Evolutionary conservation across 768 basidiomycete species (phyloP), one percentile per base, ranked within the genome.

Genomic region (Mycena rebaudengoi): DNA sequence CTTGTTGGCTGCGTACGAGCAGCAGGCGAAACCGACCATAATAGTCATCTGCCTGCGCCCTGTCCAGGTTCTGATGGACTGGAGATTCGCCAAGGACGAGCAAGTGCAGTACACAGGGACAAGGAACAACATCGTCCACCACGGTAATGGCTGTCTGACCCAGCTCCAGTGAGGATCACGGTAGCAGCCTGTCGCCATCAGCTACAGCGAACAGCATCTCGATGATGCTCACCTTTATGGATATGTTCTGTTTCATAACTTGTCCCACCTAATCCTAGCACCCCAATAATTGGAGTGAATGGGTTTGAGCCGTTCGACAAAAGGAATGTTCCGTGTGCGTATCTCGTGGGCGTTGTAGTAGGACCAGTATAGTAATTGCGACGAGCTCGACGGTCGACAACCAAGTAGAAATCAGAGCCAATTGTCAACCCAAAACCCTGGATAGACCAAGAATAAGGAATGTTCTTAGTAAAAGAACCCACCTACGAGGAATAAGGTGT

Each of bases 361-460:
- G 80, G 67, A 76, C 85, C 73, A 70, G 77, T 75, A 82, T 88
- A 77, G 78, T 86, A 83, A 75, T 83, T 51, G 35, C 71, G 76
- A 49, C 82, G 80, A 33, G 90, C 89, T 48, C 78, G 80, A 16
- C 80, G 83, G 73, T 92, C 89, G 43, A 94, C 79, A 3, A 92
- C 82, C 41, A 93, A 83, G 74, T 90, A 93, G 53, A 94, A 78
- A 70, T 95, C 94, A 5, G 91, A 93, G 37, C 93, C 93, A 62
- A 94, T 91, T 21, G 90, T 91, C 58, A 95, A 77, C 45, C 93
- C 92, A 71, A 94, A 95, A 8, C 94, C 93, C 91, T 92, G 62
- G n/a, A n/a, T n/a, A 4, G 49, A 40, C 33, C 39, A 29, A 53
- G 12, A 55, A 26, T 29, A 39, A 21, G 58, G 40, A 29, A 20